Conservation (phyloP, 768 basidiomycete genomes). For the Mycena metata region DNA sequence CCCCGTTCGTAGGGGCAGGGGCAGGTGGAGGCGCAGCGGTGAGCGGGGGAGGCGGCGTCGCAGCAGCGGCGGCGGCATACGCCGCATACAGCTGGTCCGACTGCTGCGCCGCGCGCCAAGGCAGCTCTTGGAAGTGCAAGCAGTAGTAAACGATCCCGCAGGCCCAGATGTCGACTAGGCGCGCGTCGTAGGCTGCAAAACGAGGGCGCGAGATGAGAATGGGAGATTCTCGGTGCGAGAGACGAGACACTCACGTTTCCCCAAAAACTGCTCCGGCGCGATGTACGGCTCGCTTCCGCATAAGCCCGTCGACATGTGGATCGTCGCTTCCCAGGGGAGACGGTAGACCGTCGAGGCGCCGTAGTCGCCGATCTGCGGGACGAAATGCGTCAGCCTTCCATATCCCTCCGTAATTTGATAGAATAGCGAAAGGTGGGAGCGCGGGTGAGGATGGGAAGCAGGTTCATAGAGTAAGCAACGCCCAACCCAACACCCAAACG, state of each 20-base stretch:
- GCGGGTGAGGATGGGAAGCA: too few relatives aligned
- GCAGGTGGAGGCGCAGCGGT: slow-evolving; percentile 26
- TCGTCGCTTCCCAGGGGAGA: slow-evolving; percentile 96
- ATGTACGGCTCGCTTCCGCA: slow-evolving; percentile 99
- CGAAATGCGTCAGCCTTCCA: not conserved
- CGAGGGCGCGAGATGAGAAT: too few relatives aligned
- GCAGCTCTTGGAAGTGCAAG: slow-evolving; percentile 96
- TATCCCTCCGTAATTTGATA: too few relatives aligned
- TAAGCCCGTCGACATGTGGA: slow-evolving; percentile 96
- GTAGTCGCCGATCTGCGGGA: slow-evolving; percentile 91
- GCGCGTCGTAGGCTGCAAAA: slow-evolving; percentile 98
- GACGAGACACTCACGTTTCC: slow-evolving; percentile 86
- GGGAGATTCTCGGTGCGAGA: too few relatives aligned
- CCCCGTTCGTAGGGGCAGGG: not conserved
- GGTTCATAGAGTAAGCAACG: too few relatives aligned
- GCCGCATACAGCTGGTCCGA: slow-evolving; percentile 85
- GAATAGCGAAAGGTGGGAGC: too few relatives aligned
- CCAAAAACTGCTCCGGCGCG: slow-evolving; percentile 96
- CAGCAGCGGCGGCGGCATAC: slow-evolving; percentile 67
- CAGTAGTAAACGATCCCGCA: slow-evolving; percentile 98
- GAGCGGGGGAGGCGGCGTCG: slow-evolving; percentile 62
- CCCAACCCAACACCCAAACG: too few relatives aligned
- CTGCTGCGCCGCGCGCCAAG: slow-evolving; percentile 94
- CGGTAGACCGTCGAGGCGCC: slow-evolving; percentile 99
- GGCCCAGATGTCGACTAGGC: slow-evolving; percentile 98